Evolutionary conservation across 441 rosid species (phyloP), one percentile per base, ranked within the genome.

Genomic region (Macaranga tanarius): DNA sequence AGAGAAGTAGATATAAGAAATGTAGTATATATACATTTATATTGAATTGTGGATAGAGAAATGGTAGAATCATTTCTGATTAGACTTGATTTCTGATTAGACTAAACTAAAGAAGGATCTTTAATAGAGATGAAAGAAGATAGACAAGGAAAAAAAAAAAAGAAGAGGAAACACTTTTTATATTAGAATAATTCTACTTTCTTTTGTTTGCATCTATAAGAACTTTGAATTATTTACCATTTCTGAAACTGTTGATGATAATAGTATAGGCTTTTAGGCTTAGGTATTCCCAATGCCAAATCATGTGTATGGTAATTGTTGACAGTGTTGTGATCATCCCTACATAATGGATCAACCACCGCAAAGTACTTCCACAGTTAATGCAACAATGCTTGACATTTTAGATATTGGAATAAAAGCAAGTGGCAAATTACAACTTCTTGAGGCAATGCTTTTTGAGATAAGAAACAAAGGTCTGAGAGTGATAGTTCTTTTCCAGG

Each of bases 251-350:
- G 55, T 58, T 67, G 25, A 16, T 31, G 69, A 61, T 48, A 44
- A 42, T 2, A 22, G 20, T 10, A 34, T 38, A 20, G 22, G 55
- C 28, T 55, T 62, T 48, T 31, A 52, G 9, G 23, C 23, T 64
- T 22, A 10, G 62, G 50, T 64, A 10, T 50, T 52, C 55, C 38
- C 54, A 9, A 0, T 70, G 56, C 68, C 70, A 59, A 57, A 23
- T 52, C 26, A 65, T 67, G 38, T 57, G 9, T 69, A n/a, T 65
- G 77, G 58, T 80, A 69, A 70, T 60, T 72, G 73, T 75, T 79
- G 83, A 77, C 97, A 95, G 99, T 87, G 92, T 80, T 93, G 98
- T 79, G 94, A 93, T 83, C 97, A 93, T 84, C 98, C 99, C 25
- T 91, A 89, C 80, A 71, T 85, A 75, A 71, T 80, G 84, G 91